Base-by-base conservation (phyloP, 2,329 filamentous ascomycete genomes). In the Scleromitrula shiraiana region DNA sequence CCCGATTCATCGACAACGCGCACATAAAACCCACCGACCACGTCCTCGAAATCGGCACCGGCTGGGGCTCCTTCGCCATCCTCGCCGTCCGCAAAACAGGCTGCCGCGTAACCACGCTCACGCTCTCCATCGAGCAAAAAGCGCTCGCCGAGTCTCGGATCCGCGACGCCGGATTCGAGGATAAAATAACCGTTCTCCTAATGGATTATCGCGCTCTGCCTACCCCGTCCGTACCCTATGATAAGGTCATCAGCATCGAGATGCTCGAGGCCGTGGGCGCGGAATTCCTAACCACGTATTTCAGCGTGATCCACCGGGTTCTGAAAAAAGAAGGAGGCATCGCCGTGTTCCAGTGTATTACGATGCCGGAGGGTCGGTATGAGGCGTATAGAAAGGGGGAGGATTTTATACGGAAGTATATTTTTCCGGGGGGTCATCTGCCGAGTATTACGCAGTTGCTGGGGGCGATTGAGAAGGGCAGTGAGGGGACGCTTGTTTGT, bases 351-450 rank as follows among this genome's bases (percentile, higher is more conserved):
- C 84, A 88, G 63, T 86, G 83, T 64, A 88, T 87, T 59, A 88
- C 84, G 2, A 87, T 87, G 76, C 83, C 83, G 0, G 82, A 88
- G 59, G 69, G 73, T 32, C 73, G 82, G 43, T 82, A 85, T 60
- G 77, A 79, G 53, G 75, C 74, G 7, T 87, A 87, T 59, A 73
- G 77, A 15, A 78, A 75, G 56, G 74, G 76, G 2, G 78, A 84
- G 62, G 83, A 87, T 60, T 88, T 88, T 65, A 87, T 88, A 60
- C 77, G 82, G 49, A 79, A 81, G 53, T 86, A 88, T 65, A 88
- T 88, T 46, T 88, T 89, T 65, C 85, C 84, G 0, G 83, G 84
- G n/a, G 85, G 84, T 1, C 82, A 88, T 59, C 68, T 88, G 6
- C 78, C 78, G 0, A 75, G 74, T 2, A 33, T 47, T 9, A 49